Evolutionary conservation across 108 stramenopile species (phyloP), one percentile per base, ranked within the genome.

Genomic region (Discostella pseudostelligera): DNA sequence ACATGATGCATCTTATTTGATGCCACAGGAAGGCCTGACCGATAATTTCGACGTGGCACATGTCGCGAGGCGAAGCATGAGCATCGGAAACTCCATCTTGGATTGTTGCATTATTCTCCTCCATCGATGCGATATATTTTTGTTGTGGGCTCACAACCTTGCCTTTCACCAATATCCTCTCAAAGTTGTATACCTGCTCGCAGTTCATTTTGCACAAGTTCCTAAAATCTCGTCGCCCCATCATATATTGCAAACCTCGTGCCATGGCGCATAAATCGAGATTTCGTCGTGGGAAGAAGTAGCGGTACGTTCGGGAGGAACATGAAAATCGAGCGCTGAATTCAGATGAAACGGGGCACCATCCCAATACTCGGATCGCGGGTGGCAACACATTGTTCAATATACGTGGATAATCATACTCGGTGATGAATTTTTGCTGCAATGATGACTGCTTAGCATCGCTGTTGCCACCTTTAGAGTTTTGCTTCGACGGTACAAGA

Each of bases 11-110:
- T 19, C 99, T 88, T 54, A 98, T 95, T 81, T 96, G 96, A 78
- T 98, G 99, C 99, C 99, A 99, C 20, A 98, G 72, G 67, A 99
- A 99, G 39, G 98, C 96, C 51, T 91, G 90, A 5, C 97, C 99
- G 16, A 69, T 61, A 39, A 99, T 90, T 78, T 95, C 67, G 21
- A 97, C 74, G 64, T 86, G 90, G 54, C 81, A 87, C 61, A 89
- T 71, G 29, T 82, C 78, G 59, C 76, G 42, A 8, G 67, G 22
- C 14, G 66, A 75, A 32, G 32, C 32, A 32, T 32, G 39, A 47
- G 19, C 20, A n/a, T 22, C 20, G 26, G 20, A 45, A 13, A 54
- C n/a, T 9, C 62, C 25, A 14, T 7, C 29, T 22, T 4, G 12
- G 26, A 21, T 53, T 9, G 19, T 14, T n/a, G 17, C 51, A 2